Percentiles rank a stretch among this genome's conserved stretches.
Conservation (phyloP, 306 rosid genomes). For the Lupinus albus region DNA sequence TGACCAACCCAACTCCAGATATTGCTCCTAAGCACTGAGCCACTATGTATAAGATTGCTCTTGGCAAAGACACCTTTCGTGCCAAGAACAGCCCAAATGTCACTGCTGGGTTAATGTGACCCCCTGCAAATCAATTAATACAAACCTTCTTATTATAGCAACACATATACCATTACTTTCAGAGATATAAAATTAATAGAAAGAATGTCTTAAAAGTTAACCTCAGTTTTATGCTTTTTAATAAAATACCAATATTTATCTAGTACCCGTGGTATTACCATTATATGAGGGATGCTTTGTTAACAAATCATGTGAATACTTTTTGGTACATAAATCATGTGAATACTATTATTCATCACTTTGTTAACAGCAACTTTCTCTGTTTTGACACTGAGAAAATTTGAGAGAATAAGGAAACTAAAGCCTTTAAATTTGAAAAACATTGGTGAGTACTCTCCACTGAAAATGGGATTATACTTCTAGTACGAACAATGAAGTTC, state of each 20-base stretch:
- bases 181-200: no score
- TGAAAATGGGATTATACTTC: neutral
- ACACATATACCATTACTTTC: no score
- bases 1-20: constrained; percentile 81
- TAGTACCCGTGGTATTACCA: no score
- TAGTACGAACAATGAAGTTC: neutral
- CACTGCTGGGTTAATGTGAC: constrained; percentile 98
- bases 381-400: constrained; percentile 9
- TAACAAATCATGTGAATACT: no score
- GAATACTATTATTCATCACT: no score
- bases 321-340: no score
- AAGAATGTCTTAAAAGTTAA: no score
- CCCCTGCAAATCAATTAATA: constrained; percentile 53
- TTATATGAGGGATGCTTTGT: no score
- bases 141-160: neutral
- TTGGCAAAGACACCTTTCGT: constrained; percentile 78
- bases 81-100: constrained; percentile 92
- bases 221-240: no score
- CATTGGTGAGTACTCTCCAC: neutral
- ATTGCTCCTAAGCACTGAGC: constrained; percentile 94
- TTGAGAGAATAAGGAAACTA: neutral
- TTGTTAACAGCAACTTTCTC: neutral
- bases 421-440: neutral
- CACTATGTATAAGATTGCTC: constrained; percentile 85
- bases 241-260: no score